These are phyloP conservation scores for Ogataea nonfermentans DNA, from an alignment of 805 yeast genomes.

Conservation along the genomic window DNA sequence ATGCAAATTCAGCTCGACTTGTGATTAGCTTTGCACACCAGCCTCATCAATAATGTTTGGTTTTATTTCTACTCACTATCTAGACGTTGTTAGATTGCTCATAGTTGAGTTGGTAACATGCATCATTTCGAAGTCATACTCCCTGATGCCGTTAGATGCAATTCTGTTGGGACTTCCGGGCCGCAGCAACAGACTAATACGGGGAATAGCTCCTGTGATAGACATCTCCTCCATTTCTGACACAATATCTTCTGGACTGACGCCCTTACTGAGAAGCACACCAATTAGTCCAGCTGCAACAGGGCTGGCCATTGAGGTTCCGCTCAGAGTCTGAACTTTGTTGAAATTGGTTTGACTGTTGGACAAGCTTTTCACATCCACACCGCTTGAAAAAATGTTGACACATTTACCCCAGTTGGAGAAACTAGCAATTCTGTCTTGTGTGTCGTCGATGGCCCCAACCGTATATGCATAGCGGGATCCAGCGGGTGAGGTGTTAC, in stretches of 20 bases:
- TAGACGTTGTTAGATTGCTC: background rate
- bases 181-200: slow-evolving; percentile 43
- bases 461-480: slow-evolving; percentile 71
- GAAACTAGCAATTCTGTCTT: slow-evolving; percentile 69
- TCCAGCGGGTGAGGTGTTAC: slow-evolving; percentile 84
- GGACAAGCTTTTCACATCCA: slow-evolving; percentile 57
- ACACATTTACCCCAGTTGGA: slow-evolving; percentile 96
- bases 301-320: slow-evolving; percentile 84
- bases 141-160: slow-evolving; percentile 34
- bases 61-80: slow-evolving; percentile 3
- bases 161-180: slow-evolving; percentile 62
- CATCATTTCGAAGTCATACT: slow-evolving; percentile 12
- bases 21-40: slow-evolving; percentile 32
- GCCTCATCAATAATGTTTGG: slow-evolving; percentile 19
- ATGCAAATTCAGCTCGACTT: slow-evolving; percentile 26
- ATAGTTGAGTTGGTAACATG: slow-evolving; percentile 2
- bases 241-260: slow-evolving; percentile 41
- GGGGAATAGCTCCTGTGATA: slow-evolving; percentile 46
- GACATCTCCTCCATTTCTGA: slow-evolving; percentile 43
- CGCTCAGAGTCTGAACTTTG: slow-evolving; percentile 47
- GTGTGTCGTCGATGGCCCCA: slow-evolving; percentile 81
- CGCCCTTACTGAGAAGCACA: slow-evolving; percentile 51
- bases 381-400: slow-evolving; percentile 82
- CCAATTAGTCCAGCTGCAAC: slow-evolving; percentile 67
- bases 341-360: slow-evolving; percentile 25